Evolutionary conservation across 306 rosid genomes (phyloP).

Genomic region (Neltuma alba): DNA sequence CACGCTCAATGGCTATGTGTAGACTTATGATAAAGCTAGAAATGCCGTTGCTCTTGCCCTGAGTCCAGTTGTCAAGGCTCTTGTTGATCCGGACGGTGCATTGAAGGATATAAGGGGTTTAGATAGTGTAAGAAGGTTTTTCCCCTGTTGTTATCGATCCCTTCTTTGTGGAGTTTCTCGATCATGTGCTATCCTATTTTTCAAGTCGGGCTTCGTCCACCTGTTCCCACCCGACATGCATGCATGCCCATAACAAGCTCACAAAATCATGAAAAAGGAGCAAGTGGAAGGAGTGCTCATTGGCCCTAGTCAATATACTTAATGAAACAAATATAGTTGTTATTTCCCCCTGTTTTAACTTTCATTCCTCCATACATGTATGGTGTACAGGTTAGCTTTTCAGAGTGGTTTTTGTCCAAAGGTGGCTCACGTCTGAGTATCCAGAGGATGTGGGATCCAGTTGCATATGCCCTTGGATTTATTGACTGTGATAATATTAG

Average conservation of each 20-base stretch:
- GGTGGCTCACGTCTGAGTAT: slow-evolving; percentile 97
- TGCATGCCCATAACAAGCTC: not conserved
- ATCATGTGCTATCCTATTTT: slow-evolving; percentile 14
- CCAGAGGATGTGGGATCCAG: slow-evolving; percentile 95
- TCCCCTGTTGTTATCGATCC: slow-evolving; percentile 1
- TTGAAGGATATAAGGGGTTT: slow-evolving; percentile 83
- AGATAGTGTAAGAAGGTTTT: slow-evolving; percentile 73
- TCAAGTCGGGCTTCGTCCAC: slow-evolving; percentile 10
- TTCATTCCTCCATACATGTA: not conserved
- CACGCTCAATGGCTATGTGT: slow-evolving; percentile 35
- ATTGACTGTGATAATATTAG: slow-evolving; percentile 98
- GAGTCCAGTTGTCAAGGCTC: slow-evolving; percentile 98
- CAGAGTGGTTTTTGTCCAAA: slow-evolving; percentile 98
- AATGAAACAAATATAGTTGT: not conserved
- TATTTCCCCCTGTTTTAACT: slow-evolving; percentile 4
- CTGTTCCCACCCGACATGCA: slow-evolving; percentile 4
- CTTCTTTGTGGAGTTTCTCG: slow-evolving; percentile 21
- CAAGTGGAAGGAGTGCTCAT: slow-evolving; percentile 7
- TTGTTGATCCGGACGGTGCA: slow-evolving; percentile 95
- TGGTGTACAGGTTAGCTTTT: slow-evolving; percentile 84
- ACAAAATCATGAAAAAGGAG: not conserved
- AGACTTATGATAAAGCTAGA: slow-evolving; percentile 98
- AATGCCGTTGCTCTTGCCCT: slow-evolving; percentile 95
- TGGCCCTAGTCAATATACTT: slow-evolving; percentile 8
- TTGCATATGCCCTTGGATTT: slow-evolving; percentile 98